These are phyloP conservation scores for Actinomortierella wolfii DNA, from an alignment of 371 early-diverging fungal species.

Conservation along the genomic window DNA sequence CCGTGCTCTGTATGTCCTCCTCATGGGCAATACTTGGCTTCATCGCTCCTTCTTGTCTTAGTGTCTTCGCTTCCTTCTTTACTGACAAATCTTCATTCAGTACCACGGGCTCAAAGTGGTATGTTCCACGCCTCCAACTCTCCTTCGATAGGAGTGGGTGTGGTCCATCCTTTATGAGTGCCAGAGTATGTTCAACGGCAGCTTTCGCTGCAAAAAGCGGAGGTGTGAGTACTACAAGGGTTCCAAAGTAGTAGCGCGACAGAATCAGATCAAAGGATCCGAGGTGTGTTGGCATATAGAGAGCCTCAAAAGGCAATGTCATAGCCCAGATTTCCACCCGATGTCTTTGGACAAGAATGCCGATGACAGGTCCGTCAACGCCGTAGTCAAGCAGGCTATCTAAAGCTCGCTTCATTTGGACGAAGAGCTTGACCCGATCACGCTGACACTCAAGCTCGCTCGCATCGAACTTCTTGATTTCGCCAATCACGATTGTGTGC, in stretches of 20 bases:
- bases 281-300: not conserved
- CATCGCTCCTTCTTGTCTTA: slow-evolving; percentile 3
- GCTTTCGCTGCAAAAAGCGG: slow-evolving; percentile 7
- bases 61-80: not conserved
- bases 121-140: not conserved
- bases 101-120: slow-evolving; percentile 1
- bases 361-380: not conserved
- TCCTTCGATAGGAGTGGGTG: not conserved
- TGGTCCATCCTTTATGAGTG: not conserved
- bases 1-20: not conserved
- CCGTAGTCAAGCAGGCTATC: not conserved
- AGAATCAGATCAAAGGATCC: not conserved
- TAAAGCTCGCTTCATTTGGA: not conserved
- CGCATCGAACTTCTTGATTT: not conserved
- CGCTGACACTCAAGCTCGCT: not conserved
- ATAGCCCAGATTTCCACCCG: not conserved
- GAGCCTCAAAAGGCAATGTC: not conserved
- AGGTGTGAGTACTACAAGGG: not conserved
- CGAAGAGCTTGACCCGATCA: not conserved
- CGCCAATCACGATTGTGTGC: not conserved
- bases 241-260: not conserved
- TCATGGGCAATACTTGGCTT: not conserved
- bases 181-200: slow-evolving; percentile 1
- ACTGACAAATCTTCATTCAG: slow-evolving; percentile 1
- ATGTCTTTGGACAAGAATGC: not conserved